Evolutionary conservation across 352 stramenopile species (phyloP).

Genomic region (Globisporangium megalacanthum): DNA sequence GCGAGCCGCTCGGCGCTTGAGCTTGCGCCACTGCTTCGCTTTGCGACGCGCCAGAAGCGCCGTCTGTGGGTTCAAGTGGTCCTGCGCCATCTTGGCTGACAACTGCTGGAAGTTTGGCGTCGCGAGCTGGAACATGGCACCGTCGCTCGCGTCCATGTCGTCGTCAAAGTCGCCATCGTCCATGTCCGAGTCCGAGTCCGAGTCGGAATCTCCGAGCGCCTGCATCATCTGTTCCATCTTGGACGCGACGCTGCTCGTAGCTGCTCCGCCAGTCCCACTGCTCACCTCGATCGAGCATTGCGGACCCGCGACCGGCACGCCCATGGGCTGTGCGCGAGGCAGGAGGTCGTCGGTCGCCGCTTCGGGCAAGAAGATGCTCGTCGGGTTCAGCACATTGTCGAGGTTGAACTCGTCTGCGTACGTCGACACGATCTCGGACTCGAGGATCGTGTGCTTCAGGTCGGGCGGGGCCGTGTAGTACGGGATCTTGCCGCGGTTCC

Average conservation of each 20-base stretch:
- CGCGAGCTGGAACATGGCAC: slow-evolving; percentile 20
- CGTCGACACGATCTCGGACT: slow-evolving; percentile 53
- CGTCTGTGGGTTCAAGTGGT: slow-evolving; percentile 54
- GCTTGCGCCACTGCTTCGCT: slow-evolving; percentile 72
- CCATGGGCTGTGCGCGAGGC: slow-evolving; percentile 5
- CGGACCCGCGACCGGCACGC: slow-evolving; percentile 16
- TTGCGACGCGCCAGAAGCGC: slow-evolving; percentile 49
- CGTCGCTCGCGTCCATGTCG: slow-evolving; percentile 9
- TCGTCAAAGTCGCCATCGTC: slow-evolving; percentile 25
- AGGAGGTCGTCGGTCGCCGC: slow-evolving; percentile 11
- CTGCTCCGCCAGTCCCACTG: slow-evolving; percentile 8
- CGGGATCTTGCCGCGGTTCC: slow-evolving; percentile 88
- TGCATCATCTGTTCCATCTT: slow-evolving; percentile 32
- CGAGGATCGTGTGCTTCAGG: slow-evolving; percentile 54
- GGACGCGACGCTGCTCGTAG: slow-evolving; percentile 7
- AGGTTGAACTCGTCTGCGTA: slow-evolving; percentile 69
- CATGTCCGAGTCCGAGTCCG: slow-evolving; percentile 44
- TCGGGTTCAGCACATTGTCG: slow-evolving; percentile 63
- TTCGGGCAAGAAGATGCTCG: slow-evolving; percentile 56
- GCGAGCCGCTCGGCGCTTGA: slow-evolving; percentile 57
- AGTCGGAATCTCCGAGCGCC: slow-evolving; percentile 45
- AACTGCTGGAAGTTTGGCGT: slow-evolving; percentile 33
- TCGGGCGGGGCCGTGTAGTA: slow-evolving; percentile 86
- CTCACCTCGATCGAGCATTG: slow-evolving; percentile 40
- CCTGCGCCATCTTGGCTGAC: slow-evolving; percentile 43